These are phyloP conservation scores for Ophiognomonia clavigignenti-juglandacearum DNA, from an alignment of 2,329 filamentous ascomycete species.

Conservation along the genomic window DNA sequence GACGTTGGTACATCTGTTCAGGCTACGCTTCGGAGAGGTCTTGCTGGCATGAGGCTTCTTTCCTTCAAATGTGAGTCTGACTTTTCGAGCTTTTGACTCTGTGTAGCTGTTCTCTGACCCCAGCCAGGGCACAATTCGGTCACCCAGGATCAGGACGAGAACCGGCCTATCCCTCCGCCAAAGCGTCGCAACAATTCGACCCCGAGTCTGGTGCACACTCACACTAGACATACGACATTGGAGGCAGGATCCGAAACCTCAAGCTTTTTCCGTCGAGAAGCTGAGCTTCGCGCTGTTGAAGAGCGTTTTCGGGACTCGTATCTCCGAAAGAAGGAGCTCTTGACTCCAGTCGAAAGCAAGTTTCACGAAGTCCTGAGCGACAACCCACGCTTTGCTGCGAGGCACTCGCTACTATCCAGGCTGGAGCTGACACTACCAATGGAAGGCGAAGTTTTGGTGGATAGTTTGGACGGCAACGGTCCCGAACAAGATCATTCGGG, in stretches of 20 bases:
- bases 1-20: neutral
- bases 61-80: slow-evolving; percentile 8
- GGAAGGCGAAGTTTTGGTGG: slow-evolving; percentile 21
- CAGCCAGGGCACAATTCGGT: neutral
- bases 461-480: slow-evolving; percentile 15
- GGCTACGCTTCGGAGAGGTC: neutral
- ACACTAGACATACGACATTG: slow-evolving; percentile 10
- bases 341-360: slow-evolving; percentile 28
- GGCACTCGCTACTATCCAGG: slow-evolving; percentile 29
- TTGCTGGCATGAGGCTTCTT: slow-evolving; percentile 4
- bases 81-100: no score
- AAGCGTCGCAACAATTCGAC: neutral
- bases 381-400: neutral
- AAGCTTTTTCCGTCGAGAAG: slow-evolving; percentile 33
- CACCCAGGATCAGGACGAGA: neutral
- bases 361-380: slow-evolving; percentile 37
- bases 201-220: neutral
- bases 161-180: neutral
- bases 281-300: slow-evolving; percentile 33
- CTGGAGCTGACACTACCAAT: slow-evolving; percentile 30
- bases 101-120: neutral
- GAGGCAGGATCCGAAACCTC: slow-evolving; percentile 30
- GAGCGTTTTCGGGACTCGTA: slow-evolving; percentile 35
- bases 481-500: neutral
- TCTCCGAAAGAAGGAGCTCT: slow-evolving; percentile 25